Evolutionary conservation across 495 filamentous ascomycete species (phyloP).

Genomic region (Neurospora hispaniola): DNA sequence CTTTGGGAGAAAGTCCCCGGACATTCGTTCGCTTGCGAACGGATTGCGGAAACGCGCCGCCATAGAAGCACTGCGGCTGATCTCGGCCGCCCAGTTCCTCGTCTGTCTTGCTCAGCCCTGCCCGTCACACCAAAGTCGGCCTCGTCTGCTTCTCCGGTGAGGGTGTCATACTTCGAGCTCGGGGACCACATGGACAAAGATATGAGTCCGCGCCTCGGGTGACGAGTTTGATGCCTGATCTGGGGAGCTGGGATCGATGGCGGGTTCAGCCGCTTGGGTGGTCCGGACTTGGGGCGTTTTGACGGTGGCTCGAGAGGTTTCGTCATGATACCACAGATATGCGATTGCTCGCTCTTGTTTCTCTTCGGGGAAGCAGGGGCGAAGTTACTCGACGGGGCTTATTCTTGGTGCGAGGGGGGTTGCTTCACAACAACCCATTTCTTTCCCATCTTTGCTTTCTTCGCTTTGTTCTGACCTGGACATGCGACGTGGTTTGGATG

Average conservation of each 20-base stretch:
- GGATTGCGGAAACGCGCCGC: conserved; percentile 92
- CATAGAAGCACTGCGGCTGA: conserved; percentile 86
- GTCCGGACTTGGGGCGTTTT: conserved; percentile 29
- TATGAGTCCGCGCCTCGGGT: conserved; percentile 64
- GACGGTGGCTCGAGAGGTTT: conserved; percentile 45
- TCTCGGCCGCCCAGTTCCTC: conserved; percentile 49
- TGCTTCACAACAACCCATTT: conserved; percentile 20
- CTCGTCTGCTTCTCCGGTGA: background rate
- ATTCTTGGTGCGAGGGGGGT: conserved; percentile 97
- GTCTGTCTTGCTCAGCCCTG: conserved; percentile 36
- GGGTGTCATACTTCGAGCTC: conserved; percentile 11
- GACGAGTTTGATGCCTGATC: conserved; percentile 14
- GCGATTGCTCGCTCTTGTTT: conserved; percentile 68
- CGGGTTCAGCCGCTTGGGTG: conserved; percentile 28
- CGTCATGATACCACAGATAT: conserved; percentile 94
- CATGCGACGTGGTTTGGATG: conserved; percentile 5
- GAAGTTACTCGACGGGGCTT: conserved; percentile 99
- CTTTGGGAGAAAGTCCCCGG: conserved; percentile 99
- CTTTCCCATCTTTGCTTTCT: conserved; percentile 19
- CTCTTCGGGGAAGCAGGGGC: conserved; percentile 20
- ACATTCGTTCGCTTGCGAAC: conserved; percentile 50
- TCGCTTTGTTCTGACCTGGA: conserved; percentile 17
- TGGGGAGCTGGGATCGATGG: conserved; percentile 22
- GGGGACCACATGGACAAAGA: conserved; percentile 64
- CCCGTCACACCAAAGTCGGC: conserved; percentile 28